Evolutionary conservation across 1,139 yeast genomes (phyloP), one percentile per base, ranked within the genome.

Genomic region (Debaryomyces psychrophilus): DNA sequence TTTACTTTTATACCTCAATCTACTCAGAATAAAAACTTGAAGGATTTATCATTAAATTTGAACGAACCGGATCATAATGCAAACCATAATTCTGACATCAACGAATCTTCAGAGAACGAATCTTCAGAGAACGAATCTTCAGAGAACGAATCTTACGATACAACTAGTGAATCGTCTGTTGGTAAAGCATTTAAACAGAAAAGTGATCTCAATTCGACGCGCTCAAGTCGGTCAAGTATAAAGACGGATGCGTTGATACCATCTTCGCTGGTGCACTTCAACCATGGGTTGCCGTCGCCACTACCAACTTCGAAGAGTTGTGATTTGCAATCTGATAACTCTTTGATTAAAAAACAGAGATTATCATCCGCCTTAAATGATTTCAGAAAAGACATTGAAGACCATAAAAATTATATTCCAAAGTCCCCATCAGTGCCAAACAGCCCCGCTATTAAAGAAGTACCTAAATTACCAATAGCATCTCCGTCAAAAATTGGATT

Each of bases 311-410:
- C 39, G 9, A 26, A 12, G 14, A 35, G 34, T 27, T 25, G 8
- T 9, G 36, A 34, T n/a, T 14, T 34, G 14, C 34, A 41, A 18
- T 17, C 25, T 17, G 39, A 41, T 12, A 18, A 33, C 9, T 28
- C 34, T 5, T 29, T 36, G 38, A 23, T 43, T 23, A 27, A 46
- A 47, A 49, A 50, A 34, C 44, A 58, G 33, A 55, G 68, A 43
- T 56, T 71, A 34, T 62, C 71, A 1, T 48, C 60, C 3, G 70
- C 71, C 4, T 64, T 72, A 41, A 62, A 61, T 34, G 68, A 58
- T 5, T 63, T 71, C 46, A 67, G 58, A 41, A 52, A 60, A 29
- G 77, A 72, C 41, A 55, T 68, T 8, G 60, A 61, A 26, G 56
- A 50, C 31, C 65, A 61, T 40, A 65, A 60, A 43, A 52, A 54